A percentile compares a stretch with the other conserved stretches of the same genome.
These are phyloP conservation scores for Aspergillus tubingensis DNA, from an alignment of 2,329 filamentous ascomycete genomes.

Conservation along the genomic window DNA sequence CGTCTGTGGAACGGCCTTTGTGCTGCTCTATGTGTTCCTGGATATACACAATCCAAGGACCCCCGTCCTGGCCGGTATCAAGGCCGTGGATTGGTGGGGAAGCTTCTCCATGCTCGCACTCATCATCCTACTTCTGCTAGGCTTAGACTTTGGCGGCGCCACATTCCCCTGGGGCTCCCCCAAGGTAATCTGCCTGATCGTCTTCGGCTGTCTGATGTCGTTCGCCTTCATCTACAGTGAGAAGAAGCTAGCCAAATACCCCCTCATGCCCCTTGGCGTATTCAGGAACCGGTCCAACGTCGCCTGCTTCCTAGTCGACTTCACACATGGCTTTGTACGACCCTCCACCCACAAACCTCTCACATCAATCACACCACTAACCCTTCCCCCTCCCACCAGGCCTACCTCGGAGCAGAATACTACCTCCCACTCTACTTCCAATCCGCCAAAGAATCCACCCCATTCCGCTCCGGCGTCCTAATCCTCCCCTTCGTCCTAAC, in stretches of 20 bases:
- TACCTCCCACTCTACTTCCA: constrained; percentile 76
- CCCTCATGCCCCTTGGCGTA: constrained; percentile 67
- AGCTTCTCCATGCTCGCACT: constrained; percentile 54
- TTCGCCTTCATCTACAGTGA: constrained; percentile 63
- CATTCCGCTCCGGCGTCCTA: constrained; percentile 60
- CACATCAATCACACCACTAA: not conserved
- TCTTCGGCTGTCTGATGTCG: constrained; percentile 53
- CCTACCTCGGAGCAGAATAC: constrained; percentile 67
- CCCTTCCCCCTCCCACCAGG: constrained; percentile 50
- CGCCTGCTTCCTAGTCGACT: constrained; percentile 56
- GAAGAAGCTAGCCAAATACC: constrained; percentile 63
- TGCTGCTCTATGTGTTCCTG: constrained; percentile 54
- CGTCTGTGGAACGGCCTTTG: constrained; percentile 51
- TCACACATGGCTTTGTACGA: constrained; percentile 49
- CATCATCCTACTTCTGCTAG: constrained; percentile 55
- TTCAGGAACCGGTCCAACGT: constrained; percentile 60
- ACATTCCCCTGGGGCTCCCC: constrained; percentile 56
- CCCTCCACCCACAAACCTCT: too few relatives aligned
- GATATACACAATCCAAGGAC: constrained; percentile 59
- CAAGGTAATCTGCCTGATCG: constrained; percentile 57
- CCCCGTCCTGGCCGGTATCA: constrained; percentile 50
- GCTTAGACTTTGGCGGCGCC: constrained; percentile 57
- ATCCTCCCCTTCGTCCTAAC: constrained; percentile 61
- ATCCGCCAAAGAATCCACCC: constrained; percentile 62
- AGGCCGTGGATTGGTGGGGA: constrained; percentile 58